A percentile compares a stretch with the other conserved stretches of the same genome.
These are phyloP conservation scores for Phyllosticta citriasiana DNA, from an alignment of 2,329 filamentous ascomycete genomes.

Conservation along the genomic window DNA sequence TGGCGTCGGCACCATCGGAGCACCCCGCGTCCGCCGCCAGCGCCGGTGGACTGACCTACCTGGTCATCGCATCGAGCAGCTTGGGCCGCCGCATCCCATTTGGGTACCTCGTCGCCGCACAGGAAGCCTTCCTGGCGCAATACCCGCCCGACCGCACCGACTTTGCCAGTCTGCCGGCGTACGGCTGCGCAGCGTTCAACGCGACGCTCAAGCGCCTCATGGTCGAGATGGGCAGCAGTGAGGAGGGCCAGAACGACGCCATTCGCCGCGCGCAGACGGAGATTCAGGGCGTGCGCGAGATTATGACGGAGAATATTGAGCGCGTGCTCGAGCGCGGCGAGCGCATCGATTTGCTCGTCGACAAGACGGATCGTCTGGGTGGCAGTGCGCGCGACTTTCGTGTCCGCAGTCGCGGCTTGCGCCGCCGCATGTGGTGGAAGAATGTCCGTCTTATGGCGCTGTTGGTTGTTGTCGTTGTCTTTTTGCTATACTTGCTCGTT, in stretches of 20 bases:
- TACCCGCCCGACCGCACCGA: slow-evolving; percentile 59
- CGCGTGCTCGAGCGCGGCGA: slow-evolving; percentile 76
- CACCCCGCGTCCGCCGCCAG: slow-evolving; percentile 44
- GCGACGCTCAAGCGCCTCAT: slow-evolving; percentile 64
- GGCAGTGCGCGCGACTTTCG: slow-evolving; percentile 85
- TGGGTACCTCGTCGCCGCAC: slow-evolving; percentile 82
- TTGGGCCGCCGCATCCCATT: slow-evolving; percentile 86
- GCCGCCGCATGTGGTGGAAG: slow-evolving; percentile 99
- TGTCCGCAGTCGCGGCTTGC: slow-evolving; percentile 72
- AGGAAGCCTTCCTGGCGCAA: slow-evolving; percentile 69
- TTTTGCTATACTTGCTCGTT: slow-evolving; percentile 60
- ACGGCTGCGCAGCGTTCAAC: slow-evolving; percentile 87
- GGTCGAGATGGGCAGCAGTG: slow-evolving; percentile 72
- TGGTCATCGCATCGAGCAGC: slow-evolving; percentile 73
- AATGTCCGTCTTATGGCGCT: slow-evolving; percentile 91
- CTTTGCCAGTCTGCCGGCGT: slow-evolving; percentile 70
- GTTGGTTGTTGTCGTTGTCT: slow-evolving; percentile 59
- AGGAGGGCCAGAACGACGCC: slow-evolving; percentile 67
- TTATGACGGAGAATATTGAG: slow-evolving; percentile 96
- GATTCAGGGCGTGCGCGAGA: slow-evolving; percentile 84
- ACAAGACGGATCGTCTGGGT: slow-evolving; percentile 90
- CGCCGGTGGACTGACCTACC: slow-evolving; percentile 77
- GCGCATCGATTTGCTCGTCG: slow-evolving; percentile 83
- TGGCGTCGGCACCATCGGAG: slow-evolving; percentile 69
- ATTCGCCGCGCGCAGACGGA: slow-evolving; percentile 74